Percentiles rank a stretch among this genome's conserved stretches.
Conservation (phyloP, 805 yeast genomes). For the Komagataella phaffii region DNA sequence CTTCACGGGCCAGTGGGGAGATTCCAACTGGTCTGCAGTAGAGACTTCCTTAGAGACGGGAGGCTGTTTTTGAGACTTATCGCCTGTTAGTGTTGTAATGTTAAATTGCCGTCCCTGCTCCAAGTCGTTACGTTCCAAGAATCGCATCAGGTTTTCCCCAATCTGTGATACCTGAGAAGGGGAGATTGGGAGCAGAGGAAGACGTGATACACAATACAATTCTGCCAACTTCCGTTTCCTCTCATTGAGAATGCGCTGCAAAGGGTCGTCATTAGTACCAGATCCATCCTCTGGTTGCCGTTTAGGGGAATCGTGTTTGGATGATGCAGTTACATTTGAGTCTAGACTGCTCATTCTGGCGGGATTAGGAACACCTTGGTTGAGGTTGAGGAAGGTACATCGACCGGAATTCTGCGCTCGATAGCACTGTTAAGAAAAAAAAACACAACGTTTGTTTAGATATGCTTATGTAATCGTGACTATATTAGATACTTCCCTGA, state of each 20-base stretch:
- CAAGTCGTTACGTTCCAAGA: slow-evolving; percentile 38
- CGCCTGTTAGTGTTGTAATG: slow-evolving; percentile 17
- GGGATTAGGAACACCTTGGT: neutral
- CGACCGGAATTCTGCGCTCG: neutral
- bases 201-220: slow-evolving; percentile 42
- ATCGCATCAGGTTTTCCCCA: slow-evolving; percentile 26
- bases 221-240: slow-evolving; percentile 50
- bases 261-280: neutral
- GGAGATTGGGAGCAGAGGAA: slow-evolving; percentile 32
- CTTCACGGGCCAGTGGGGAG: neutral
- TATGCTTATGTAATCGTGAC: neutral
- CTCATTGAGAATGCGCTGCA: neutral
- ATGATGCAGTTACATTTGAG: slow-evolving; percentile 27
- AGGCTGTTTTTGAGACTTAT: slow-evolving; percentile 12
- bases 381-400: neutral
- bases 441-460: neutral
- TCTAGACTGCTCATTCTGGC: neutral
- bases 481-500: neutral
- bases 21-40: neutral
- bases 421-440: neutral
- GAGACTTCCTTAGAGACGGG: neutral
- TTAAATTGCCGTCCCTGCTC: slow-evolving; percentile 30
- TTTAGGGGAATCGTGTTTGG: slow-evolving; percentile 11
- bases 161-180: slow-evolving; percentile 21
- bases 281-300: neutral